Base-by-base conservation (phyloP, 176 grass and related monocot genomes). In the Avena eriantha region DNA sequence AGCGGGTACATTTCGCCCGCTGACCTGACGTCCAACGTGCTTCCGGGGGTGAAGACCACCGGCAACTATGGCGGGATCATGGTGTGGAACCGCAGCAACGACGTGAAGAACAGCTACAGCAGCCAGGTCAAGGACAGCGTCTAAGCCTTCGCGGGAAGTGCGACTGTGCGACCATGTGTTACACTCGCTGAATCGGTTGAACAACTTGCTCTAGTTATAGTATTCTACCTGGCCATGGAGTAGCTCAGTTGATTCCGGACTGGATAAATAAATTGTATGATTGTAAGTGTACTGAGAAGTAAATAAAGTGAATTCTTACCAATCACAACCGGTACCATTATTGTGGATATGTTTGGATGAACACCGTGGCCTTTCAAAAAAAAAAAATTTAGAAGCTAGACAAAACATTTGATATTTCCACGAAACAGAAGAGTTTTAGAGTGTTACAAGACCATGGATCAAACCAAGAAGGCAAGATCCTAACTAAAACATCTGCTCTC, bases 31-130 rank as follows among this genome's bases (percentile, higher is more conserved):
- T 77, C 48, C 8, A 14, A 26, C 74, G 90, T 91, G 74, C 14
- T 97, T 73, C 91, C 95, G 4, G 69, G 3, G 11, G 54, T 93
- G 21, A 26, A 57, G 31, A 10, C 19, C 19, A 11, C 76, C 4
- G 29, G 59, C 16, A 91, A 84, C 3, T 97, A 91, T 21, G 90
- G 90, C 1, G 92, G 92, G 33, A 86, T 97, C 24, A 97, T 97
- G 95, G 7, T 97, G n/a, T 97, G 91, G 91, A 79, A 15, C 77
- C 86, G 93, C 31, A 90, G 14, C 79, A 63, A 51, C 68, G 95
- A 97, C 77, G 39, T 10, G 67, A 68, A 11, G 24, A 81, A 86
- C 73, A 79, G 17, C 56, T 94, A 91, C 82, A 93, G 90, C 79
- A 4, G 2, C 71, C 83, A 87, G 86, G 83, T 97, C n/a, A 79